These are phyloP conservation scores for Backusella sp. DNA, from an alignment of 192 early-diverging fungal species.

Conservation along the genomic window DNA sequence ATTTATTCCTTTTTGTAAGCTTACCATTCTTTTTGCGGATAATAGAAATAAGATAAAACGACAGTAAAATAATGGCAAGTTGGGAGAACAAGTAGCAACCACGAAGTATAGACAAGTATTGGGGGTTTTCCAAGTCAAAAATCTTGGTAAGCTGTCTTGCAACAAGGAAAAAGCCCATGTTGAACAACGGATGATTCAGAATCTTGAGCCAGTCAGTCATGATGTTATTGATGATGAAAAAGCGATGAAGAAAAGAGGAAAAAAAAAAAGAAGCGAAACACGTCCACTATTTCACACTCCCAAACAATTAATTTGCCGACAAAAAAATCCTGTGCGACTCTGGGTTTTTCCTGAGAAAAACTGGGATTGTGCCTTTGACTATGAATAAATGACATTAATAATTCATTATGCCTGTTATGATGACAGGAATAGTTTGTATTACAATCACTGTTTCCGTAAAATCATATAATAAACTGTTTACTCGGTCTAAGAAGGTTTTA, in stretches of 20 bases:
- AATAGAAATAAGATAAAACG: constrained; percentile 36
- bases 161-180: constrained; percentile 49
- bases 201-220: constrained; percentile 5
- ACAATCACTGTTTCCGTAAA: too few species aligned
- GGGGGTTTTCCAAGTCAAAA: constrained; percentile 63
- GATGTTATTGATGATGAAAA: not conserved
- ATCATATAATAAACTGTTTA: too few species aligned
- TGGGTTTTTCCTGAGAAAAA: not conserved
- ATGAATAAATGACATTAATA: too few species aligned
- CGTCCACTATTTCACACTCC: not conserved
- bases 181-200: constrained; percentile 34
- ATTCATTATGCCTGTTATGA: not conserved
- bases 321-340: not conserved
- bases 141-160: constrained; percentile 62
- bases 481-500: too few species aligned
- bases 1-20: not conserved
- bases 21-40: constrained; percentile 72
- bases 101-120: constrained; percentile 54
- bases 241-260: not conserved
- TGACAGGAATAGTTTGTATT: too few species aligned
- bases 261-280: not conserved
- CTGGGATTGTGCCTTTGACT: not conserved
- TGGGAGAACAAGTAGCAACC: constrained; percentile 58
- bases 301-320: not conserved
- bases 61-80: constrained; percentile 43